Evolutionary conservation across 2,329 filamentous ascomycete genomes (phyloP).

Genomic region (Sporothrix phasma): DNA sequence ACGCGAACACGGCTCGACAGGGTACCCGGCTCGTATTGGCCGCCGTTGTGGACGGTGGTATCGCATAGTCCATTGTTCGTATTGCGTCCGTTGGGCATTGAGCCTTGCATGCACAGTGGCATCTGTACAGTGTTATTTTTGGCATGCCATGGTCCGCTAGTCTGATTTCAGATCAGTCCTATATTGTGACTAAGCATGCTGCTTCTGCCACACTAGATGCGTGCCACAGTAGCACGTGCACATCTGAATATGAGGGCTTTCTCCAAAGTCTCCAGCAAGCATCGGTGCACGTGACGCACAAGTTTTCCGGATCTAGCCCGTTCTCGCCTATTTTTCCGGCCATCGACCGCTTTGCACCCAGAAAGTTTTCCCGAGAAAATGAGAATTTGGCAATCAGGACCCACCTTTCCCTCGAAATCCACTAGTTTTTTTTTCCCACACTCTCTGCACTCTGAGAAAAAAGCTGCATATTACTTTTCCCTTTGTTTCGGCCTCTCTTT

Average conservation of each 20-base stretch:
- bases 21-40: conserved; percentile 1
- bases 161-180: background rate
- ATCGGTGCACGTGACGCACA: conserved; percentile 8
- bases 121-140: background rate
- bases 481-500: background rate
- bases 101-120: background rate
- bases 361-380: background rate
- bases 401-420: background rate
- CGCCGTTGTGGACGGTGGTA: conserved; percentile 7
- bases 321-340: conserved; percentile 4
- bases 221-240: background rate
- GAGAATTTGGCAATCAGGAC: no score
- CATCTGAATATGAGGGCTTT: background rate
- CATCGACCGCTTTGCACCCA: background rate
- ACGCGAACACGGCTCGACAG: no score
- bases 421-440: conserved; percentile 12
- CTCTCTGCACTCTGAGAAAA: background rate
- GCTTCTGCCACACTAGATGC: background rate
- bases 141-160: background rate
- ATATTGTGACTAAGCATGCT: background rate
- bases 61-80: background rate
- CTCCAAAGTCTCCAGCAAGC: background rate
- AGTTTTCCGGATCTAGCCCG: background rate
- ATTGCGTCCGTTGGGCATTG: background rate
- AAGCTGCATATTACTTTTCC: conserved; percentile 4